Percentiles rank a stretch among this genome's conserved stretches.
phyloP scores from a whole-genome alignment of 352 stramenopile genomes.

The Globisporangium cylindrosporum region DNA sequence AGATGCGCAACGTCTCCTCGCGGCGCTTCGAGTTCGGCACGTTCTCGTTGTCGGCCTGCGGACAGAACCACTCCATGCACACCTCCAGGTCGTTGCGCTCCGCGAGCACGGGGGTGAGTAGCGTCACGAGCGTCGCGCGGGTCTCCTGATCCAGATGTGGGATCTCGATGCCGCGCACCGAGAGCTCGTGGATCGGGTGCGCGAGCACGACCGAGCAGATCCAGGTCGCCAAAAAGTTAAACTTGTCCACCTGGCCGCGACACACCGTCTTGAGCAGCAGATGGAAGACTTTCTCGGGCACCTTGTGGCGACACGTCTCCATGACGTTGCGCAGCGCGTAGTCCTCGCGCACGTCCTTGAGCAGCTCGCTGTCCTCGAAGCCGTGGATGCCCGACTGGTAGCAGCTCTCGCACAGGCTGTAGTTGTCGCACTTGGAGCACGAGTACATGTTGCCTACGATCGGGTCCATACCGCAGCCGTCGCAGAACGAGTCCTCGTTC shows the following conservation, averaged over 20 bases:
- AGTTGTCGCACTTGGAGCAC: conserved; percentile 86
- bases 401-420: conserved; percentile 76
- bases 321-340: conserved; percentile 79
- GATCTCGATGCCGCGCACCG: conserved; percentile 84
- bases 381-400: conserved; percentile 84
- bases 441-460: conserved; percentile 88
- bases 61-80: conserved; percentile 88
- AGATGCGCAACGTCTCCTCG: conserved; percentile 82
- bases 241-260: conserved; percentile 83
- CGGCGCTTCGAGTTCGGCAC: conserved; percentile 56
- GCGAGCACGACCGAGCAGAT: conserved; percentile 78
- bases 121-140: conserved; percentile 63
- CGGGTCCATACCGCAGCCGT: conserved; percentile 87
- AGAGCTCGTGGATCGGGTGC: conserved; percentile 58
- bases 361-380: conserved; percentile 76
- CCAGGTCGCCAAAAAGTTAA: conserved; percentile 87
- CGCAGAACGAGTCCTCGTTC: conserved; percentile 89
- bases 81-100: conserved; percentile 83
- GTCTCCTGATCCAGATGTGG: conserved; percentile 71
- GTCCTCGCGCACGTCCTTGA: conserved; percentile 77
- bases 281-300: conserved; percentile 81
- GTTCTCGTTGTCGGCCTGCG: conserved; percentile 61
- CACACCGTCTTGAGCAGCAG: conserved; percentile 84
- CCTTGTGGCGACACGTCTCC: conserved; percentile 67
- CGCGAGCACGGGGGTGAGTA: conserved; percentile 78